phyloP scores from a whole-genome alignment of 73 alveolate genomes.

The Paramecium sexaurelia region DNA sequence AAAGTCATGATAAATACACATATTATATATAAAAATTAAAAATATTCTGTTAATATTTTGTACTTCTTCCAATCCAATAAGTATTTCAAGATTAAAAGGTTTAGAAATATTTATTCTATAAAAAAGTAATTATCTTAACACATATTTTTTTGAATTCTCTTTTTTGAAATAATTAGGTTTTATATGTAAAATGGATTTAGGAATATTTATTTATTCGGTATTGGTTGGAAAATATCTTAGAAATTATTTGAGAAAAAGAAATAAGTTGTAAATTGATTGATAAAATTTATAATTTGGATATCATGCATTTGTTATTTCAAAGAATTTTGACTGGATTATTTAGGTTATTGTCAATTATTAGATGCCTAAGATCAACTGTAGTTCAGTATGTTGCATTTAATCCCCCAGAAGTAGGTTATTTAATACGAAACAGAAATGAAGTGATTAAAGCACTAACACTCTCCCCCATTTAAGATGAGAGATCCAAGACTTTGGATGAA shows the following conservation, averaged over 20 bases:
- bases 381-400: background rate
- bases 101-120: no score
- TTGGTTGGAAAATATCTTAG: no score
- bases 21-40: background rate
- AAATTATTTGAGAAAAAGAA: background rate
- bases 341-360: background rate
- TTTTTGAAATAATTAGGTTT: no score
- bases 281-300: background rate
- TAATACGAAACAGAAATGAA: conserved; percentile 29
- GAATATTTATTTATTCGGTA: no score
- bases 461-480: background rate
- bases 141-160: no score
- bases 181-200: no score
- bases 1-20: background rate
- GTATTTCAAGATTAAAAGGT: no score
- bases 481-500: background rate
- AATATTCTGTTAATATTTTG: background rate
- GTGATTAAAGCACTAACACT: background rate
- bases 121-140: no score
- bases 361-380: background rate
- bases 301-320: background rate
- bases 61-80: no score
- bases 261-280: background rate
- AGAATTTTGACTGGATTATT: background rate
- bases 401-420: conserved; percentile 39